A percentile compares a stretch with the other conserved stretches of the same genome.
These are phyloP conservation scores for Puccinia sorghi DNA, from an alignment of 1,284 basidiomycete genomes.

Conservation along the genomic window DNA sequence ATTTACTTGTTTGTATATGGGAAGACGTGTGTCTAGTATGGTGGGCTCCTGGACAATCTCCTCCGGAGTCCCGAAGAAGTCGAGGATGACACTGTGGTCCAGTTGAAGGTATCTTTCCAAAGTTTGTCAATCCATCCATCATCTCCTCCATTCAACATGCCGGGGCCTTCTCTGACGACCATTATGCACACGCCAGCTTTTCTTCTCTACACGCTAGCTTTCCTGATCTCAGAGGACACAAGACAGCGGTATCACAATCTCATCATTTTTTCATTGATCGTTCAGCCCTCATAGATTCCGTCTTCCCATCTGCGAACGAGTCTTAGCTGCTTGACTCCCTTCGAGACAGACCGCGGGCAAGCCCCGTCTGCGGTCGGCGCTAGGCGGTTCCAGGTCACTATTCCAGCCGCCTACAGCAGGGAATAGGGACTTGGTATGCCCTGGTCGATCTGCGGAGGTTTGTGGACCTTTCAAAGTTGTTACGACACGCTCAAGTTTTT, in stretches of 20 bases:
- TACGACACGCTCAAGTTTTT: neutral
- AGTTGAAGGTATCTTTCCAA: neutral
- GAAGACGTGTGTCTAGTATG: slow-evolving; percentile 8
- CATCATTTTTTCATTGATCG: neutral
- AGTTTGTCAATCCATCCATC: slow-evolving; percentile 21
- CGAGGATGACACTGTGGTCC: slow-evolving; percentile 6
- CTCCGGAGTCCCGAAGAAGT: slow-evolving; percentile 8
- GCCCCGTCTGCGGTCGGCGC: too few relatives aligned
- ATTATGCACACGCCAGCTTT: slow-evolving; percentile 19
- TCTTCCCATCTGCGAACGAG: neutral
- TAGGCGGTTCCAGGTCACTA: too few relatives aligned
- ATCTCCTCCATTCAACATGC: slow-evolving; percentile 19
- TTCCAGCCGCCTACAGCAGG: too few relatives aligned
- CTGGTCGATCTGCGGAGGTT: neutral
- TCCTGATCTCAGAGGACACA: slow-evolving; percentile 14
- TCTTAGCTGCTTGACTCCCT: too few relatives aligned
- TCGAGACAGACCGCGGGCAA: too few relatives aligned
- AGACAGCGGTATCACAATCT: neutral
- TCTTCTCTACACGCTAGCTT: neutral
- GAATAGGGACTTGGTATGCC: too few relatives aligned
- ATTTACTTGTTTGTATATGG: slow-evolving; percentile 5
- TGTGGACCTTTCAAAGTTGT: neutral
- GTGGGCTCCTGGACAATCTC: slow-evolving; percentile 30
- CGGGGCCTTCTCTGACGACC: slow-evolving; percentile 17
- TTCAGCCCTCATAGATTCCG: neutral